Evolutionary conservation across 768 basidiomycete species (phyloP), one percentile per base, ranked within the genome.

Genomic region (Calocera viscosa): DNA sequence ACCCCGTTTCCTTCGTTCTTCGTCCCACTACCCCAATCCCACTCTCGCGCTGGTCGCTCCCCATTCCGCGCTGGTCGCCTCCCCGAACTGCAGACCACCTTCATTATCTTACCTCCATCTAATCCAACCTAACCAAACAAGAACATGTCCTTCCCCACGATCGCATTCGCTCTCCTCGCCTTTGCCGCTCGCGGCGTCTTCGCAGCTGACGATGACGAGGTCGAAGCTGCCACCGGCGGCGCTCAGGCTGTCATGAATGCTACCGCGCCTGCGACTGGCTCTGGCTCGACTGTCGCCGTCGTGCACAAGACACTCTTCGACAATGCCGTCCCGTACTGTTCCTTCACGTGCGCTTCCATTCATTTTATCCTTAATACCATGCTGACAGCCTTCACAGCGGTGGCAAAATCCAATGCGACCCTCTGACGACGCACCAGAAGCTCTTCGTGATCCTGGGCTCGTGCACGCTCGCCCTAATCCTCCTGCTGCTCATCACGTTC

Each of bases 11-110:
- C 35, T 14, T 14, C 7, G 43, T 47, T 47, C 43, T 47, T 47
- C 43, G 24, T 24, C 7, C 19, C 24, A 47, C 43, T 19, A 17
- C 16, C 43, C 2, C 53, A 2, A 12, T 30, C 24, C 30, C 53
- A 11, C 5, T 7, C 30, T 60, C 30, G 53, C 53, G 53, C 53
- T 60, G 53, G 53, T 60, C 53, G 53, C 53, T 28, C 53, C 43
- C 53, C 53, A 60, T 26, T 60, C 53, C 30, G 53, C 53, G 53
- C 53, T 60, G 53, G 53, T 60, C 53, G 53, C 53, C 53, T 2
- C 24, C 43, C 24, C 35, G 35, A 38, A 47, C 24, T 47, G 43
- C 43, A 47, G 19, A 24, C 16, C 16, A 47, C 43, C 24, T 19
- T 24, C 43, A 2, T 60, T 32, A 10, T 26, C 24, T 19, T 2